Evolutionary conservation across 176 grass and related monocot species (phyloP).

Genomic region (Puccinellia tenuiflora): DNA sequence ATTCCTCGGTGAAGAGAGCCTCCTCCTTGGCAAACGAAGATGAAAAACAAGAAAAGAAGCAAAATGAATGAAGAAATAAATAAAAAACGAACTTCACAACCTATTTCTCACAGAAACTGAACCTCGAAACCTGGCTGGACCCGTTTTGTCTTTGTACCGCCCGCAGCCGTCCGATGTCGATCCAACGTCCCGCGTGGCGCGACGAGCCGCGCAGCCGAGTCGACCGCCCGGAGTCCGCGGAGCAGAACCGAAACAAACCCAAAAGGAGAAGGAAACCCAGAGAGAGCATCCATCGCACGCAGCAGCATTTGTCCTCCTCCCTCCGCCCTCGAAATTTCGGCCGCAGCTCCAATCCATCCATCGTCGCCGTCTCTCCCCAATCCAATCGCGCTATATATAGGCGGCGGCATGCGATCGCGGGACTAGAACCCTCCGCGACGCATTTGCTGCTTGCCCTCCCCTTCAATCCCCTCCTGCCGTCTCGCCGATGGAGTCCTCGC

Average conservation of each 20-base stretch:
- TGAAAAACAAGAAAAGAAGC: neutral
- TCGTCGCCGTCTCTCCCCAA: neutral
- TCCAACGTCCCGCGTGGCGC: neutral
- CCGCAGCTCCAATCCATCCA: neutral
- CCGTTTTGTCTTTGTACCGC: neutral
- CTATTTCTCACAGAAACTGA: neutral
- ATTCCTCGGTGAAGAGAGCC: neutral
- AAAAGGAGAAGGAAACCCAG: neutral
- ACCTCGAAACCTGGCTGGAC: neutral
- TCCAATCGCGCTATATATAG: conserved; percentile 34
- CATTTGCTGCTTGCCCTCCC: conserved; percentile 30
- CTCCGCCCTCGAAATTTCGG: neutral
- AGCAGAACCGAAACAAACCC: neutral
- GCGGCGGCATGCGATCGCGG: conserved; percentile 22
- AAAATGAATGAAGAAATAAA: neutral
- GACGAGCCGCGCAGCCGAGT: neutral
- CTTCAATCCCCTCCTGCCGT: conserved; percentile 18
- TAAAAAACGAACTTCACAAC: neutral
- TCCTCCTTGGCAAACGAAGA: neutral
- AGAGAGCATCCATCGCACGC: neutral
- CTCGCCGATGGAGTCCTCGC: conserved; percentile 36
- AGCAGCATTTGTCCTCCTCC: neutral
- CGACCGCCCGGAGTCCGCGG: neutral
- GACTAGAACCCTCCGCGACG: conserved; percentile 9
- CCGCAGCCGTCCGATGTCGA: neutral